phyloP scores from a whole-genome alignment of 2,329 filamentous ascomycete species.

The Pseudogymnoascus sp. region DNA sequence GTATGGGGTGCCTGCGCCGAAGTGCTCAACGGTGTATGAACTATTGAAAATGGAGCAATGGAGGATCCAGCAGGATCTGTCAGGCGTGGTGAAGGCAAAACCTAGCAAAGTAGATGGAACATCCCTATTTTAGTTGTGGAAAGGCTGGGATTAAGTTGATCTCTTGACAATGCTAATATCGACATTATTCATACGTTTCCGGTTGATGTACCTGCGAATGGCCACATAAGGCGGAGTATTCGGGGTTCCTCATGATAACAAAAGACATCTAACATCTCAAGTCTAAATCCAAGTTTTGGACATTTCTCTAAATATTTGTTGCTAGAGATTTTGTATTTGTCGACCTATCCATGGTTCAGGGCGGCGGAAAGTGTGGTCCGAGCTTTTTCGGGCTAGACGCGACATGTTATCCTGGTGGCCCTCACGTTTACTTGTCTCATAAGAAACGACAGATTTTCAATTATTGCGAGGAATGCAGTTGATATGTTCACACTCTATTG shows the following conservation, averaged over 20 bases:
- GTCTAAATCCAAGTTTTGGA: neutral
- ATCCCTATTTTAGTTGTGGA: neutral
- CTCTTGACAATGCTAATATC: neutral
- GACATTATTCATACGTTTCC: neutral
- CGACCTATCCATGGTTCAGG: neutral
- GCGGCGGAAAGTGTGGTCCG: neutral
- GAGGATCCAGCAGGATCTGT: conserved; percentile 23
- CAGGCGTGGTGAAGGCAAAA: neutral
- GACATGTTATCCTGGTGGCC: neutral
- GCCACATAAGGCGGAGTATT: neutral
- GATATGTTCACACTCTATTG: neutral
- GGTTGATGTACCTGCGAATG: neutral
- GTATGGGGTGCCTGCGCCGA: conserved; percentile 44
- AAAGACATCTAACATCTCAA: neutral
- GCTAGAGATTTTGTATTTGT: neutral
- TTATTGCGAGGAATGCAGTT: neutral
- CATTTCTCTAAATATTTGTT: neutral
- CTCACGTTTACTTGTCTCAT: neutral
- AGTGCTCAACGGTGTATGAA: conserved; percentile 47
- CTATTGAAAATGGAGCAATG: conserved; percentile 44
- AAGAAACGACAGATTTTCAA: neutral
- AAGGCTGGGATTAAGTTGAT: neutral
- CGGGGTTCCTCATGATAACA: neutral
- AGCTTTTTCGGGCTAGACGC: neutral
- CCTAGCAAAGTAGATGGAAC: neutral